phyloP scores from a whole-genome alignment of 805 yeast species.

The Yamadazyma nakazawae region DNA sequence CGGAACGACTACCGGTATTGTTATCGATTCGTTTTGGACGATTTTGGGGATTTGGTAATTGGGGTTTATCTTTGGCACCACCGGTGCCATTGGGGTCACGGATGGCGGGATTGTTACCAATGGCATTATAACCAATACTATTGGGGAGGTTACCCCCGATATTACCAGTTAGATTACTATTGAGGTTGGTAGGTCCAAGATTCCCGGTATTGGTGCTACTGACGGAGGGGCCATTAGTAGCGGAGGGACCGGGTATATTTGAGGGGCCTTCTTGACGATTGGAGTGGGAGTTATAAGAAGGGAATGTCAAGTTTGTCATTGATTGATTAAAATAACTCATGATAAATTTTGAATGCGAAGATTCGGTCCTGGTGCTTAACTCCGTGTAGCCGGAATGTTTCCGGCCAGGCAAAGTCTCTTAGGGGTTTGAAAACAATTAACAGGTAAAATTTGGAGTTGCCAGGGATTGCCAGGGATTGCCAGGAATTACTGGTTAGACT shows the following conservation, averaged over 20 bases:
- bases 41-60: too few relatives aligned
- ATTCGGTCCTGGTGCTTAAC: constrained; percentile 1
- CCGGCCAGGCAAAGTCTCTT: too few relatives aligned
- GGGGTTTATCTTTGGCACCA: neutral
- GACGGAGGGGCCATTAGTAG: neutral
- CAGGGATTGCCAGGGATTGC: too few relatives aligned
- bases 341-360: neutral
- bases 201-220: neutral
- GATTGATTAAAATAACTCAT: constrained; percentile 5
- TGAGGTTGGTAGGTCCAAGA: too few relatives aligned
- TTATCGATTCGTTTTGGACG: neutral
- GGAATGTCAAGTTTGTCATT: constrained; percentile 7
- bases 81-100: neutral
- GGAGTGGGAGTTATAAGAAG: constrained; percentile 6
- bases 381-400: too few relatives aligned
- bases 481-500: too few relatives aligned
- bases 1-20: neutral
- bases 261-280: too few relatives aligned
- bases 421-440: too few relatives aligned
- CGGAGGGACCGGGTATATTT: too few relatives aligned
- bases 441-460: too few relatives aligned
- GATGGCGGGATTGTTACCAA: neutral
- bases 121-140: neutral
- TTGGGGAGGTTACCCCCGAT: neutral
- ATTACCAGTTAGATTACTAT: too few relatives aligned